Percentiles rank a stretch among this genome's conserved stretches.
phyloP scores from a whole-genome alignment of 768 basidiomycete species.

The Sistotremastrum niveocremeum region DNA sequence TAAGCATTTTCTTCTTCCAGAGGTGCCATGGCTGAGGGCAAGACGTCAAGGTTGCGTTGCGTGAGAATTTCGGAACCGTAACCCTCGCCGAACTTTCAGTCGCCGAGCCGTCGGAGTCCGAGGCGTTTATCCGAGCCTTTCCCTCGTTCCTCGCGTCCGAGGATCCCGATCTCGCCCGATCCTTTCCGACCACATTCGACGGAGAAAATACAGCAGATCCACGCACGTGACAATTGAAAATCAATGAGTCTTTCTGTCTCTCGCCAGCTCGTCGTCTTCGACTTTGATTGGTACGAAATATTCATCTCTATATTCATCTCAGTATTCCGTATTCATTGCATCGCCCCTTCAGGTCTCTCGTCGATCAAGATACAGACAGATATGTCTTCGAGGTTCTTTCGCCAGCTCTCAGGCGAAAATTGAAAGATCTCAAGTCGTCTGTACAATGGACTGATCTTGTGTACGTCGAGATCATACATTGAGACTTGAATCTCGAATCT shows the following conservation, averaged over 20 bases:
- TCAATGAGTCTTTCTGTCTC: too few relatives aligned
- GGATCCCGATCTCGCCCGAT: too few relatives aligned
- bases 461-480: slow-evolving; percentile 31
- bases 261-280: slow-evolving; percentile 73
- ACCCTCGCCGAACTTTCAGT: too few relatives aligned
- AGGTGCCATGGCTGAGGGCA: slow-evolving; percentile 5
- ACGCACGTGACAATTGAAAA: too few relatives aligned
- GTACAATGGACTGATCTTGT: slow-evolving; percentile 92
- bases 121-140: too few relatives aligned
- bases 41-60: too few relatives aligned
- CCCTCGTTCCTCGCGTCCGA: too few relatives aligned
- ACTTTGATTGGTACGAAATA: slow-evolving; percentile 80
- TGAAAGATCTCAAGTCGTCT: slow-evolving; percentile 49
- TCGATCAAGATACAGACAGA: slow-evolving; percentile 94
- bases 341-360: slow-evolving; percentile 51
- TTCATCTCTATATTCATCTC: neutral
- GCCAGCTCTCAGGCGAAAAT: slow-evolving; percentile 69
- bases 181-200: too few relatives aligned
- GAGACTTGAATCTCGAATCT: neutral
- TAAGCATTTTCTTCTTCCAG: slow-evolving; percentile 64
- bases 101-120: too few relatives aligned
- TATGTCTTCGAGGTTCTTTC: slow-evolving; percentile 86
- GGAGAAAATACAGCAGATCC: too few relatives aligned
- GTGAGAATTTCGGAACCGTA: too few relatives aligned
- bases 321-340: neutral